Conservation (phyloP, 139 green algal genomes). For the Volvox reticuliferus region DNA sequence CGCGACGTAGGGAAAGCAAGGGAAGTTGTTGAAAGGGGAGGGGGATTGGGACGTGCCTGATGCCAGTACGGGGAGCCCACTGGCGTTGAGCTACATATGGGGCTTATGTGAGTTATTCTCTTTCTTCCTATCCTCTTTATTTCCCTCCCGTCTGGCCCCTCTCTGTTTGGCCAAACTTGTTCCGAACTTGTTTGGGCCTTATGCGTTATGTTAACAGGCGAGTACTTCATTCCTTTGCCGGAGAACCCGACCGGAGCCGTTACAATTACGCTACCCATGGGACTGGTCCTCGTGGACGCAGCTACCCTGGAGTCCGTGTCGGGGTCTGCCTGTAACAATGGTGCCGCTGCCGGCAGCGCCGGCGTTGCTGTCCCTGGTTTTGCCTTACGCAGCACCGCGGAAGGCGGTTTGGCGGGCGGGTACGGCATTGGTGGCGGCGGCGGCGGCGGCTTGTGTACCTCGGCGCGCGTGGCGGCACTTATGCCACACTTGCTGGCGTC, state of each 20-base stretch:
- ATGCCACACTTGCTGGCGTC: constrained; percentile 28
- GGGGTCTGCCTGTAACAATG: neutral
- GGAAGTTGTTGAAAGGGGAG: no score
- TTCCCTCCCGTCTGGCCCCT: no score
- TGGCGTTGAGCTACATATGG: no score
- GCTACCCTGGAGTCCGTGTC: constrained; percentile 11
- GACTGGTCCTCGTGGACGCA: constrained; percentile 16
- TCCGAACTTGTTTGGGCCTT: no score
- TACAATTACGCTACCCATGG: constrained; percentile 9
- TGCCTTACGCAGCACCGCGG: neutral
- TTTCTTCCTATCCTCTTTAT: no score
- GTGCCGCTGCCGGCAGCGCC: neutral
- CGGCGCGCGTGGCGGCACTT: constrained; percentile 21
- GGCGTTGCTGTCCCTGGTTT: neutral
- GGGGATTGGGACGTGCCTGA: no score
- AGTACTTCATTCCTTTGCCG: constrained; percentile 35
- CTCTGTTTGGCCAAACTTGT: no score
- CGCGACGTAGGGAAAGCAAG: no score
- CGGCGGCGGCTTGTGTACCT: neutral
- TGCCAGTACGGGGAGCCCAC: no score
- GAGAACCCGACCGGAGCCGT: neutral
- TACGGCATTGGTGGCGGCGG: neutral
- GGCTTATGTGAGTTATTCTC: no score
- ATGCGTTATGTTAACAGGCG: neutral
- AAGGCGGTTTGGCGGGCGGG: neutral